Conservation (phyloP, 139 green algal species). For the Closterium sp. region DNA sequence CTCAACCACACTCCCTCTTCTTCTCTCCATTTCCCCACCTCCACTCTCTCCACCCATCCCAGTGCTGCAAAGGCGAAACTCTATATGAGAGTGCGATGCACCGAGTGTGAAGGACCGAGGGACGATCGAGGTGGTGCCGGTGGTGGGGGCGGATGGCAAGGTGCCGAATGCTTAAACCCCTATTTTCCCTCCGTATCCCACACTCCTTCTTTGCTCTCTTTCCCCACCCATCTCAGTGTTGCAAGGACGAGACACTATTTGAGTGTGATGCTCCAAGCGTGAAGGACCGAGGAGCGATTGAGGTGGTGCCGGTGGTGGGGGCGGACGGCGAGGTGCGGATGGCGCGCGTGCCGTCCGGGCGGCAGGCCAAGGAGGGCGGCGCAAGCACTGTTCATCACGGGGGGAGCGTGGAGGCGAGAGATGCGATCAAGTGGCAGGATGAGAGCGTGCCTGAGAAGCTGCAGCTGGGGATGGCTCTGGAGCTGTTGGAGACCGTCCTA, state of each 20-base stretch:
- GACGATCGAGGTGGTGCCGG: conserved; percentile 6
- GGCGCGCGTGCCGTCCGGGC: conserved; percentile 22
- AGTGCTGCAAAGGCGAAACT: conserved; percentile 35
- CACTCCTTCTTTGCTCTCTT: neutral
- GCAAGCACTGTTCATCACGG: neutral
- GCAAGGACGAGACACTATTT: conserved; percentile 34
- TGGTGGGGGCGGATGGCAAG: conserved; percentile 22
- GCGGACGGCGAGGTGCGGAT: conserved; percentile 36
- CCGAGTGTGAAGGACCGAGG: conserved; percentile 13
- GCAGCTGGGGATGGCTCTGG: conserved; percentile 28
- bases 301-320: conserved; percentile 33
- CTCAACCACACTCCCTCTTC: neutral
- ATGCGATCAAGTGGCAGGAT: conserved; percentile 40
- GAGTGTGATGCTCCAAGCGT: conserved; percentile 37
- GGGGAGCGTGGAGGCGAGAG: conserved; percentile 17
- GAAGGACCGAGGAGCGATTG: conserved; percentile 1
- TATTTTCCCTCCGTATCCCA: neutral
- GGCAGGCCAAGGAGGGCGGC: neutral
- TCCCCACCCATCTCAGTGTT: conserved; percentile 1
- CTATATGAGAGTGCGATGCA: conserved; percentile 30
- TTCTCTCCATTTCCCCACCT: neutral
- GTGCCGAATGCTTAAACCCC: neutral
- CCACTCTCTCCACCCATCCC: neutral
- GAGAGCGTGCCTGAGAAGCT: conserved; percentile 42
- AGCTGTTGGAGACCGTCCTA: conserved; percentile 25